These are phyloP conservation scores for Vanilla planifolia DNA, from an alignment of 106 monocot genomes.

Conservation along the genomic window DNA sequence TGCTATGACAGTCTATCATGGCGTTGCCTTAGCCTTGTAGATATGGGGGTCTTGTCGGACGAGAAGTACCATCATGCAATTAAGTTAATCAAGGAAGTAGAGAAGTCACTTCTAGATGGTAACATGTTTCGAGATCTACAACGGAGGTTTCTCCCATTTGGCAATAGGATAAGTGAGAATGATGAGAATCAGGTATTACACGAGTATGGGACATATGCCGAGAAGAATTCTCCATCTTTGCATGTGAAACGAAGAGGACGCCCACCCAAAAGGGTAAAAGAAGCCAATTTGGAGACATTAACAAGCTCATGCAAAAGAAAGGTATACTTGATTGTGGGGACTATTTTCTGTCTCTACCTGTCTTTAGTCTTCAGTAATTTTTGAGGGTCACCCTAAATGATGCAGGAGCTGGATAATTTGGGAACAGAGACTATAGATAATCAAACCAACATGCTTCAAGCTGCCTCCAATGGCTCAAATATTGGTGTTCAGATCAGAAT, in stretches of 20 bases:
- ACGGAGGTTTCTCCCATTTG: conserved; percentile 16
- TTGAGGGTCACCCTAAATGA: neutral
- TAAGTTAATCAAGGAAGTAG: conserved; percentile 14
- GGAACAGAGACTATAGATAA: conserved; percentile 18
- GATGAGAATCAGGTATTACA: conserved; percentile 17
- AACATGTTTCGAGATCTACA: conserved; percentile 25
- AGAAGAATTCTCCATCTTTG: conserved; percentile 13
- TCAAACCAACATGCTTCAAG: conserved; percentile 16
- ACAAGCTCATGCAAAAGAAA: conserved; percentile 12
- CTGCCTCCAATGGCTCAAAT: conserved; percentile 27
- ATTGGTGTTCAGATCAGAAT: conserved; percentile 32
- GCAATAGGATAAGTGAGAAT: conserved; percentile 22
- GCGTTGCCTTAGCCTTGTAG: conserved; percentile 20
- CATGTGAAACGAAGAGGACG: conserved; percentile 46
- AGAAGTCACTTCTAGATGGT: conserved; percentile 31
- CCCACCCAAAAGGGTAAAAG: conserved; percentile 44
- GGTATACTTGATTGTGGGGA: conserved; percentile 14
- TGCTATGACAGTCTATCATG: conserved; percentile 46
- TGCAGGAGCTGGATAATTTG: conserved; percentile 21
- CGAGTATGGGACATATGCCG: conserved; percentile 19
- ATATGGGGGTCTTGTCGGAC: conserved; percentile 15
- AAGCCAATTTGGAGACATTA: conserved; percentile 22
- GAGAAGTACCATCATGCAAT: conserved; percentile 22
- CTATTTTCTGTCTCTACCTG: neutral
- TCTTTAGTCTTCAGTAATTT: neutral